A percentile compares a stretch with the other conserved stretches of the same genome.
Conservation (phyloP, 1,139 yeast species). For the Yamadazyma conglobata region DNA sequence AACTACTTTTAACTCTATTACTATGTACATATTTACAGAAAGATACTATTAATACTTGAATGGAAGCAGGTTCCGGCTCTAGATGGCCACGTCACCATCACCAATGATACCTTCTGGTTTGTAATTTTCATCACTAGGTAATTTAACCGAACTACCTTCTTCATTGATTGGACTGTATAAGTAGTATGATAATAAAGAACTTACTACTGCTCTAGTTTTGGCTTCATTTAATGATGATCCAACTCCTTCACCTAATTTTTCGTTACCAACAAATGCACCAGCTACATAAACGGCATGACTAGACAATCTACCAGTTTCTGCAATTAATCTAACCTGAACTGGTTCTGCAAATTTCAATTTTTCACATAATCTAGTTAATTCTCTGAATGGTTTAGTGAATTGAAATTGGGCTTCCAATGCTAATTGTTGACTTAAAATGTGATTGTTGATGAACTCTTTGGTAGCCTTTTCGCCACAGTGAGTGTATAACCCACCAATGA, state of each 20-base stretch:
- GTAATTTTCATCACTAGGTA: conserved; percentile 58
- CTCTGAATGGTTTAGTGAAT: conserved; percentile 84
- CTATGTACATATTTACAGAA: conserved; percentile 17
- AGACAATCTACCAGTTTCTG: conserved; percentile 90
- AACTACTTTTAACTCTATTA: conserved; percentile 5
- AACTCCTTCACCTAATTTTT: conserved; percentile 89
- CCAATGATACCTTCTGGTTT: conserved; percentile 49
- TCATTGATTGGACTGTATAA: conserved; percentile 72
- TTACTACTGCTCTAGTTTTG: conserved; percentile 85
- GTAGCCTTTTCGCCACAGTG: conserved; percentile 61
- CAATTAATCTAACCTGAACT: conserved; percentile 68
- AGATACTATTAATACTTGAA: background rate
- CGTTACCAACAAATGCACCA: conserved; percentile 83
- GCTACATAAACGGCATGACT: conserved; percentile 84
- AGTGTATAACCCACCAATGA: conserved; percentile 68
- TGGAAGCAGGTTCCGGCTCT: conserved; percentile 7
- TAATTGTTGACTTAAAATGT: conserved; percentile 74
- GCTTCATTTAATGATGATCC: conserved; percentile 93
- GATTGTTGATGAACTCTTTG: conserved; percentile 63
- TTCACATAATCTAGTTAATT: conserved; percentile 72
- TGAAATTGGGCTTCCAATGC: conserved; percentile 71
- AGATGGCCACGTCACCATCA: conserved; percentile 52
- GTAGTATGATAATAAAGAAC: conserved; percentile 89
- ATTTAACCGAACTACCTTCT: conserved; percentile 37
- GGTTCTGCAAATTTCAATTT: conserved; percentile 78